Evolutionary conservation across 2,329 filamentous ascomycete genomes (phyloP).

Genomic region (Aspergillus sojae): DNA sequence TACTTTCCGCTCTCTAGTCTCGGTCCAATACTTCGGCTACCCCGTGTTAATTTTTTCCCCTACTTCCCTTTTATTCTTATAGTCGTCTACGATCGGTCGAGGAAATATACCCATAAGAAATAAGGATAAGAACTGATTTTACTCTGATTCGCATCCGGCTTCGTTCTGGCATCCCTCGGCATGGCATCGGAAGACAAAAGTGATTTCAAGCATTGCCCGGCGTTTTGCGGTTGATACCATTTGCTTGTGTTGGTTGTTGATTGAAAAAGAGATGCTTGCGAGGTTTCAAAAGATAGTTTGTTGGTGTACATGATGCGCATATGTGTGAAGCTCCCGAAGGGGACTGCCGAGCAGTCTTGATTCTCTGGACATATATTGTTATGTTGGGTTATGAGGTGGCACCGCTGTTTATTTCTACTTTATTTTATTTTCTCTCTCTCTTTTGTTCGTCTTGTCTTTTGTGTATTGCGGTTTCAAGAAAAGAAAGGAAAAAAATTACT

Average conservation of each 20-base stretch:
- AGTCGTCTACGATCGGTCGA: slow-evolving; percentile 3
- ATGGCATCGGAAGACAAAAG: slow-evolving; percentile 31
- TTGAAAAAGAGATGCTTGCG: background rate
- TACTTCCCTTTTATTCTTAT: slow-evolving; percentile 11
- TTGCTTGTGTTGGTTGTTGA: slow-evolving; percentile 24
- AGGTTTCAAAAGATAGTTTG: slow-evolving; percentile 1
- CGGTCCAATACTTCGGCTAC: background rate
- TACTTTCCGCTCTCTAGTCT: background rate
- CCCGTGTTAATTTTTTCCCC: slow-evolving; percentile 12
- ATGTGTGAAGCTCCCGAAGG: slow-evolving; percentile 1
- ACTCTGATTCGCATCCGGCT: background rate
- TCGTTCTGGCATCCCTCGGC: slow-evolving; percentile 8
- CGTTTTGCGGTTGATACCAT: slow-evolving; percentile 41
- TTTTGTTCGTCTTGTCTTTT: background rate
- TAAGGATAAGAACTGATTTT: background rate
- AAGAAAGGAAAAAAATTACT: background rate
- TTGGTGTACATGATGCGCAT: slow-evolving; percentile 6
- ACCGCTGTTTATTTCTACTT: background rate
- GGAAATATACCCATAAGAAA: background rate
- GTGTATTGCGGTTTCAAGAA: background rate
- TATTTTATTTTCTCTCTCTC: background rate
- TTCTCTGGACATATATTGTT: slow-evolving; percentile 13
- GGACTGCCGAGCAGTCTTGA: slow-evolving; percentile 16
- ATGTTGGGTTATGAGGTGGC: background rate
- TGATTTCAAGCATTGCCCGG: slow-evolving; percentile 37